Evolutionary conservation across 192 early-diverging fungal species (phyloP), one percentile per base, ranked within the genome.

Genomic region (Coemansia biformis): DNA sequence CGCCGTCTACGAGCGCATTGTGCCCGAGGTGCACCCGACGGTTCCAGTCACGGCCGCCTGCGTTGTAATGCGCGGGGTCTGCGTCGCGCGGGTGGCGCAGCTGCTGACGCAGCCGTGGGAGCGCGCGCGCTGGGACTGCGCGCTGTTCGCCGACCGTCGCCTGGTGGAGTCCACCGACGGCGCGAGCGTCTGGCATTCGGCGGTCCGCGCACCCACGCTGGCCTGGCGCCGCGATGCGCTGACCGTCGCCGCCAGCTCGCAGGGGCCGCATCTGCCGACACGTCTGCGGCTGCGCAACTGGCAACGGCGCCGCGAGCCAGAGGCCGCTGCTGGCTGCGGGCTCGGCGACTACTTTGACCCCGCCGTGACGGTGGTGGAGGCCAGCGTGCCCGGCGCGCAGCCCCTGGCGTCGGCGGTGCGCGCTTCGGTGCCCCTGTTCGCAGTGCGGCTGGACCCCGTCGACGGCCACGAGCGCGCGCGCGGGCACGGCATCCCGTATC

Each of bases 351-450:
- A 60, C 42, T 28, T 28, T 19, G 49, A 62, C 2, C 47, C 63
- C 22, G 48, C 51, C 1, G 39, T 59, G 14, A 74, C 70, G 10
- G 29, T 59, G 15, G 59, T 74, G 1, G 70, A 74, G 54, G 57
- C 70, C 37, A 74, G 70, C 47, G 55, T 74, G 23, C 70, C 70
- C n/a, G 53, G 43, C 14, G 54, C 70, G 39, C 70, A 66, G 63
- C 70, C 70, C 8, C 43, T 59, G 24, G 38, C 48, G 15, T 50
- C 70, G 7, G 57, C 42, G 3, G 38, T 38, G 13, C 53, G 70
- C 5, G 63, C 63, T 8, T 29, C 43, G 7, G 38, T 74, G 17
- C 33, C 63, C 21, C 38, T 74, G 18, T 59, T 55, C 4, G 70
- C 48, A 2, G 43, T 74, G 16, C 63, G 48, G 28, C 36, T 66